These are phyloP conservation scores for Fomitopsis betulina DNA, from an alignment of 1,284 basidiomycete genomes.

Conservation along the genomic window DNA sequence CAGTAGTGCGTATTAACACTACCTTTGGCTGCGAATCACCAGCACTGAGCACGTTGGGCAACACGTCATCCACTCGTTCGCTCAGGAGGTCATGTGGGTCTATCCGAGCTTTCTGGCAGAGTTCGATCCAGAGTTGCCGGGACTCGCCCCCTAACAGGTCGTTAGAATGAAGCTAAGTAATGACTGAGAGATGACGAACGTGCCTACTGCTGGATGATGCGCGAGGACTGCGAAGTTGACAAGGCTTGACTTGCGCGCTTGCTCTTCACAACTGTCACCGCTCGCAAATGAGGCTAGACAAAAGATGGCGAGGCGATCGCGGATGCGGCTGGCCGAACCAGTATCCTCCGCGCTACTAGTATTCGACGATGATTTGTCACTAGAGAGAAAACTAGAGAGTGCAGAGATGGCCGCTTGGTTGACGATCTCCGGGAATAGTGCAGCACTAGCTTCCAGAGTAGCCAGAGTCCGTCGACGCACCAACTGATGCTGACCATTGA, in stretches of 20 bases:
- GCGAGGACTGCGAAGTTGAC: constrained; percentile 62
- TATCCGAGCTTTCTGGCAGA: constrained; percentile 62
- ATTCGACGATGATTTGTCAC: constrained; percentile 12
- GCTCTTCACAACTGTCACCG: constrained; percentile 32
- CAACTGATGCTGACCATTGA: constrained; percentile 50
- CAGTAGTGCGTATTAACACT: background rate
- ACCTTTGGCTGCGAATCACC: constrained; percentile 43
- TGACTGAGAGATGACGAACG: constrained; percentile 8
- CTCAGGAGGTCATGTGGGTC: constrained; percentile 67
- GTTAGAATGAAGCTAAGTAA: background rate
- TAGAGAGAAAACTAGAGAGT: constrained; percentile 41
- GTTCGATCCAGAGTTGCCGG: constrained; percentile 78
- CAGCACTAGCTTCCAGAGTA: constrained; percentile 35
- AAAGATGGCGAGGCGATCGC: constrained; percentile 44
- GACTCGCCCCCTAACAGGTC: constrained; percentile 41
- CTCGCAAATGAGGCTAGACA: constrained; percentile 45
- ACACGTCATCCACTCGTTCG: constrained; percentile 43
- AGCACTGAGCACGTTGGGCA: constrained; percentile 46
- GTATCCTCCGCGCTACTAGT: constrained; percentile 28
- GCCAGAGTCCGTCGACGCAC: constrained; percentile 46
- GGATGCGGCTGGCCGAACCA: constrained; percentile 37
- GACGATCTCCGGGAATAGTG: constrained; percentile 39
- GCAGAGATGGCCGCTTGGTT: constrained; percentile 55
- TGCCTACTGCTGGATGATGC: constrained; percentile 72
- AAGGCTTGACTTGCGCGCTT: constrained; percentile 39